Percentiles rank a stretch among this genome's conserved stretches.
These are phyloP conservation scores for Alternaria brassicicola DNA, from an alignment of 2,329 filamentous ascomycete genomes.

Conservation along the genomic window DNA sequence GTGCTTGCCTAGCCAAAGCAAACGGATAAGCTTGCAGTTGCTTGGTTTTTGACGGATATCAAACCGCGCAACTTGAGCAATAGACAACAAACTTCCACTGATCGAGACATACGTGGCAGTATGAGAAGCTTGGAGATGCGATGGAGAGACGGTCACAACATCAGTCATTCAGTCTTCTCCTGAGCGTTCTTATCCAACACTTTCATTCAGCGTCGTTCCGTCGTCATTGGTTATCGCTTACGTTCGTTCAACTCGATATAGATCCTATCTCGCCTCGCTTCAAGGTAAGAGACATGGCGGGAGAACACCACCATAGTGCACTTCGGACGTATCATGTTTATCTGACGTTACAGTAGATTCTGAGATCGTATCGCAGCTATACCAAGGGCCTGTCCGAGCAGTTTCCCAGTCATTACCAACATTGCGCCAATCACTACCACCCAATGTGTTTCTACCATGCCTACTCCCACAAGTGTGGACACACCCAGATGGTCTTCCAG, in stretches of 20 bases:
- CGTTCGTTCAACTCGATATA: background rate
- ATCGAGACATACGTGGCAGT: background rate
- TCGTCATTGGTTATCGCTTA: background rate
- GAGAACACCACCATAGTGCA: background rate
- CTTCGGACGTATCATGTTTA: no score
- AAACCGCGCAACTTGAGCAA: conserved; percentile 19
- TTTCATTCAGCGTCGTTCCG: background rate
- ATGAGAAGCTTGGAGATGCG: conserved; percentile 4
- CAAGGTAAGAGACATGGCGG: background rate
- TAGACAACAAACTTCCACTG: background rate
- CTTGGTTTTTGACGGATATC: conserved; percentile 16
- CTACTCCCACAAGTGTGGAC: conserved; percentile 54
- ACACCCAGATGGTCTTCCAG: conserved; percentile 49
- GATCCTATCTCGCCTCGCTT: background rate
- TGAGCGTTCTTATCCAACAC: background rate
- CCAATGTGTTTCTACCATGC: conserved; percentile 58
- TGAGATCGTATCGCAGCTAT: background rate
- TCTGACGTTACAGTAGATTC: background rate
- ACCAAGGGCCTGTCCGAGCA: background rate
- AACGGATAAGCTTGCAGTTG: conserved; percentile 14
- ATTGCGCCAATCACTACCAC: background rate
- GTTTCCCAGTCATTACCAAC: background rate
- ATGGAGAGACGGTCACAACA: background rate
- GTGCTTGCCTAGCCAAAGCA: conserved; percentile 1
- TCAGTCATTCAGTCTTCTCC: background rate